Evolutionary conservation across 768 basidiomycete genomes (phyloP), one percentile per base, ranked within the genome.

Genomic region (Hypholoma fasciculare): DNA sequence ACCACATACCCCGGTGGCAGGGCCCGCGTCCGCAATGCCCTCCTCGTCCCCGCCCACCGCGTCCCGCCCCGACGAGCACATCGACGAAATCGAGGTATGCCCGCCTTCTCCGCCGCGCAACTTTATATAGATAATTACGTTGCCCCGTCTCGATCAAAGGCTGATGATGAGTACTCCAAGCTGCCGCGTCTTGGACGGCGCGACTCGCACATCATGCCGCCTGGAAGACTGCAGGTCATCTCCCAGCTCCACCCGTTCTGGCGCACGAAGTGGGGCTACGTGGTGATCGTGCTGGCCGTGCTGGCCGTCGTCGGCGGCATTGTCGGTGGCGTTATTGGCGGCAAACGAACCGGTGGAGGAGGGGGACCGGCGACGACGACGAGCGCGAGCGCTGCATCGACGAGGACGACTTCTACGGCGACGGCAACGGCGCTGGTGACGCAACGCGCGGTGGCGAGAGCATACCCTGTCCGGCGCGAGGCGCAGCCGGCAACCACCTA

Each of bases 261-360:
- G 68, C 34, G 49, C 20, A 68, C 67, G 17, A 68, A 66, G 57
- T 52, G 43, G 9, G 68, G 68, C 3, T 42, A 58, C 4, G 59
- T 54, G 26, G 30, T 68, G 37, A 58, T 56, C 2, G 50, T 52
- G 3, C 51, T 67, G 5, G 61, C 63, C 42, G 43, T 66, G 12
- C 57, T 64, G n/a, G 61, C 58, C 9, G 34, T 69, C 12, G 50
- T 68, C 26, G 67, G 66, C 7, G 68, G 62, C 9, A 60, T 69
- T 20, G 68, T 69, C 1, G 68, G 68, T 7, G 68, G 68, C 26
- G 68, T 62, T 5, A 58, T 69, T 40, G 68, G 66, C 1, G 61
- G 57, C n/a, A 59, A 58, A 23, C 57, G 52, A 43, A 62, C 37
- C n/a, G 42, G 27, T 48, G 54, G 38, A 38, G 34, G 14, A 19